Base-by-base conservation (phyloP, 768 basidiomycete genomes). In the Baorangia bicolor region DNA sequence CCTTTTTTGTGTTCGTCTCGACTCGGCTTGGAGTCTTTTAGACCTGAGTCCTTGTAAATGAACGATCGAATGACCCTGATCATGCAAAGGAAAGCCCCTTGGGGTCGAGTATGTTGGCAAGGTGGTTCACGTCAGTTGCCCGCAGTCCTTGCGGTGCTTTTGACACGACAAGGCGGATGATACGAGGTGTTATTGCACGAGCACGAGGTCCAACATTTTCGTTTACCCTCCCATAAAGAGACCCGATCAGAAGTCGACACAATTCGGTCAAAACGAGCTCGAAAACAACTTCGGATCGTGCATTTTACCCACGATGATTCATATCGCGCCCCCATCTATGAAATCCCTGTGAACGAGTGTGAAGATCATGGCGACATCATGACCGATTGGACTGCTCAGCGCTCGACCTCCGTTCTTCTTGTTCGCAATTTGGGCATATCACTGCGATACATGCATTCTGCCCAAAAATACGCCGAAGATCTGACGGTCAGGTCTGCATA, bases 251-350 rank as follows among this genome's bases (percentile, higher is more conserved):
- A 68, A 69, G 61, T 39, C 51, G 27, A 38, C 41, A 49, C 51
- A 14, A 61, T 70, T 61, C 67, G 69, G 69, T 67, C 35, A 71
- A 62, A 69, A 47, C 39, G 50, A 52, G 42, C 30, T 71, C 67
- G 68, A 69, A 61, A 55, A 40, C 53, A n/a, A 6, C 43, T 16
- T 53, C 53, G 53, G 27, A 46, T 21, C n/a, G 39, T 42, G 28
- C n/a, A 16, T 30, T 50, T 66, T 53, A 58, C 66, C 64, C 65
- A 69, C 66, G 66, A 40, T 40, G 27, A 28, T 33, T 55, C 64
- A 58, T 66, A 67, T 66, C 65, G 43, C 34, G 10, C 21, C 13
- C 13, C 41, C 60, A 66, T 66, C 58, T 60, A 65, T 68, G 56
- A 62, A 59, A 45, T 50, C 25, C 48, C 38, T 63, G 66, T 53